Evolutionary conservation across 1,284 basidiomycete genomes (phyloP).

Genomic region (Pterulicium gracile): DNA sequence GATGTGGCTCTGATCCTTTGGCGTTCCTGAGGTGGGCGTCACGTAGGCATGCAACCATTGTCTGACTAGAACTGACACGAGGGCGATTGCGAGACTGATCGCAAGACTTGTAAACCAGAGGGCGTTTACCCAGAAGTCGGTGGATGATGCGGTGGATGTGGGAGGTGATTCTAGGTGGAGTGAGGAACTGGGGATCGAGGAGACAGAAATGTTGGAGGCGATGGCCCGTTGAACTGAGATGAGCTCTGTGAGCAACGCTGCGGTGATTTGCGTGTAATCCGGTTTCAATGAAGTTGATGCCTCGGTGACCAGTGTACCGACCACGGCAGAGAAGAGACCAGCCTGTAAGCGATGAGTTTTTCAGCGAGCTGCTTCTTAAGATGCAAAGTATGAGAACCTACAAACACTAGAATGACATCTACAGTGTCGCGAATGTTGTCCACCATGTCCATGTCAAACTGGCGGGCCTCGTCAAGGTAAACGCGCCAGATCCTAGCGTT

Average conservation of each 20-base stretch:
- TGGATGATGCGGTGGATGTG: not conserved
- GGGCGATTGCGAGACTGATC: not conserved
- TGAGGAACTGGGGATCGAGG: not conserved
- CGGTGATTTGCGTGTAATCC: not conserved
- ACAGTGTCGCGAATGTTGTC: not conserved
- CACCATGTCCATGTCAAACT: constrained; percentile 1
- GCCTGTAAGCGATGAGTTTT: not conserved
- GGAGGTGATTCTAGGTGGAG: not conserved
- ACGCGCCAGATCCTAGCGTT: constrained; percentile 1
- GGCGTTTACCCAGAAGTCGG: not conserved
- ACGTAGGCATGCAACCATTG: constrained; percentile 1
- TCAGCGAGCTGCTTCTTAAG: no score
- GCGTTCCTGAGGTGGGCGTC: no score
- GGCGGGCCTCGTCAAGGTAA: not conserved
- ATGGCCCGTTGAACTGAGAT: not conserved
- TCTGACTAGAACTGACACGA: constrained; percentile 1
- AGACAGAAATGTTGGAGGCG: not conserved
- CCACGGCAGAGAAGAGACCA: constrained; percentile 2
- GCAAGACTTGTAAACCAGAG: constrained; percentile 3
- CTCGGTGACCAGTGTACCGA: not conserved
- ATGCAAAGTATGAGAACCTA: constrained; percentile 1
- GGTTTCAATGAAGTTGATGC: not conserved
- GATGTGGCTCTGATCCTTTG: no score
- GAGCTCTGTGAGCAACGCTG: not conserved
- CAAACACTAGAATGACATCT: constrained; percentile 4